Percentiles rank a stretch among this genome's conserved stretches.
phyloP scores from a whole-genome alignment of 768 basidiomycete genomes.

The Boletus vermiculosoides region DNA sequence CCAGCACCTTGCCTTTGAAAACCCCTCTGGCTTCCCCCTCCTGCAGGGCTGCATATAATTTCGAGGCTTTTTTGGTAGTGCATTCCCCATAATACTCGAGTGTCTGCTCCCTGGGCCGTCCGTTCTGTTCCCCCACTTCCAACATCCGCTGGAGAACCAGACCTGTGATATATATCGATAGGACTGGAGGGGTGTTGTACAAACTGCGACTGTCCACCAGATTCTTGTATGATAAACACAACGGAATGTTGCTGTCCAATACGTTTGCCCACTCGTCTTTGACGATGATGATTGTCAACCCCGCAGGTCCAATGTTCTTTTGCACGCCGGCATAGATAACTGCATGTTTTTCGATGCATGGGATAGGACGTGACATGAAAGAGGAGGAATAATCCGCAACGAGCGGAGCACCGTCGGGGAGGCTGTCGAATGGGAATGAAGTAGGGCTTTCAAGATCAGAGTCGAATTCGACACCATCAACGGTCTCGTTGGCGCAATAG shows the following conservation, averaged over 20 bases:
- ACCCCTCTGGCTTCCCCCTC: slow-evolving; percentile 71
- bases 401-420: slow-evolving; percentile 66
- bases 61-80: slow-evolving; percentile 72
- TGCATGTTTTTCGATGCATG: slow-evolving; percentile 83
- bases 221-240: slow-evolving; percentile 79
- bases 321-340: slow-evolving; percentile 96
- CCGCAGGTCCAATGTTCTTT: slow-evolving; percentile 96
- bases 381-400: slow-evolving; percentile 96
- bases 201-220: slow-evolving; percentile 73
- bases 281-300: slow-evolving; percentile 90
- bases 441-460: slow-evolving; percentile 49
- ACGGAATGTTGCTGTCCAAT: slow-evolving; percentile 76
- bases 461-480: slow-evolving; percentile 90
- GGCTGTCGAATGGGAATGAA: slow-evolving; percentile 80
- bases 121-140: slow-evolving; percentile 27
- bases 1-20: slow-evolving; percentile 67
- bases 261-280: slow-evolving; percentile 78
- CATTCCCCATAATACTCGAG: slow-evolving; percentile 59
- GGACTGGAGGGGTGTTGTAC: slow-evolving; percentile 91
- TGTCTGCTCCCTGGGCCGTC: slow-evolving; percentile 49
- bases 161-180: slow-evolving; percentile 87
- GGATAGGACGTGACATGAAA: slow-evolving; percentile 94
- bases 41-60: slow-evolving; percentile 71
- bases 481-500: slow-evolving; percentile 99
- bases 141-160: slow-evolving; percentile 76